phyloP scores from a whole-genome alignment of 2,329 filamentous ascomycete genomes.

The Didymella exigua region DNA sequence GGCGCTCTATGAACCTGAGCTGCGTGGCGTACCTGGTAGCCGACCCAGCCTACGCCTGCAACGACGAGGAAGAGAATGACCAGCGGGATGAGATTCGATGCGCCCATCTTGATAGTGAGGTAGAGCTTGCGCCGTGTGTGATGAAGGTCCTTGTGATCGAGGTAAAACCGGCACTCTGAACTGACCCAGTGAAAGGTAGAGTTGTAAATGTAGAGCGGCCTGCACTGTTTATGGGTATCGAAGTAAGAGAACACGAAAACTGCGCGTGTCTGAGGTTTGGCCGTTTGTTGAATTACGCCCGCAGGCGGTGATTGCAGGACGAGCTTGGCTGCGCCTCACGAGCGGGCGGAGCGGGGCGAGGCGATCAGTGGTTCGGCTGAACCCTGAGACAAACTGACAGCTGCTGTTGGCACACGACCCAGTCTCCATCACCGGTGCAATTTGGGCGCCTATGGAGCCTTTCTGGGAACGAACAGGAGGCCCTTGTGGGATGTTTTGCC shows the following conservation, averaged over 20 bases:
- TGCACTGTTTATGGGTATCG: background rate
- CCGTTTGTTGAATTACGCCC: conserved; percentile 5
- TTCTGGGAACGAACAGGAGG: too few species aligned
- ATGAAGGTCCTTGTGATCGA: background rate
- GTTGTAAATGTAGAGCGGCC: background rate
- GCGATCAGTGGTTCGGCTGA: conserved; percentile 5
- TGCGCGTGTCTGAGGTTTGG: background rate
- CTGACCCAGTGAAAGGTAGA: background rate
- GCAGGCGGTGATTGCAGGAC: conserved; percentile 13
- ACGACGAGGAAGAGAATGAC: conserved; percentile 67
- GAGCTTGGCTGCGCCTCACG: conserved; percentile 11
- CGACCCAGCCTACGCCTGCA: conserved; percentile 65
- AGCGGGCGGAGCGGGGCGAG: background rate
- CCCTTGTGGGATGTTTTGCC: too few species aligned
- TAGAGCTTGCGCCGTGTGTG: conserved; percentile 2
- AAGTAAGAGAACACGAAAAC: background rate
- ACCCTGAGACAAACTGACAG: conserved; percentile 2
- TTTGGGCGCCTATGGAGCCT: too few species aligned
- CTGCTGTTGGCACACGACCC: conserved; percentile 1
- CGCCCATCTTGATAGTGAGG: conserved; percentile 41
- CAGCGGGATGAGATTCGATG: conserved; percentile 66
- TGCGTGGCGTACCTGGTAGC: conserved; percentile 62
- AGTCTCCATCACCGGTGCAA: too few species aligned
- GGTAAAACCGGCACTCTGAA: background rate
- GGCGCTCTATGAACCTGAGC: background rate